Evolutionary conservation across 257 asterid species (phyloP), one percentile per base, ranked within the genome.

Genomic region (Plantago elongata): DNA sequence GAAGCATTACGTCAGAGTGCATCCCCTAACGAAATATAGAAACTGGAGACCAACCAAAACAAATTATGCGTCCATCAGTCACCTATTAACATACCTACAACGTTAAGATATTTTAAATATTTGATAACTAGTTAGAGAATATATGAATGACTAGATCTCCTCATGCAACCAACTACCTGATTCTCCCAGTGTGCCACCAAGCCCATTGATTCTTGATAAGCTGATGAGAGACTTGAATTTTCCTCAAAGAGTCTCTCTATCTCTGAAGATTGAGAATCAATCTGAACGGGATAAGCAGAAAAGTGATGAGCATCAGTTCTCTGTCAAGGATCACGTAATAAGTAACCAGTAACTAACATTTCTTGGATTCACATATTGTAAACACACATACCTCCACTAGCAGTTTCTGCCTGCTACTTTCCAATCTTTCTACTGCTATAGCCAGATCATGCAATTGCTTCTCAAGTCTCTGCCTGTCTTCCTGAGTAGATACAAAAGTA

Each of bases 401-500:
- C 69, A 92, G 96, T 76, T 89, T 92, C 59, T 86, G 97, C 70
- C 99, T 75, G 84, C 99, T 92, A 63, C 67, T 75, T 77, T 89
- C 97, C 79, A 92, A 64, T 75, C 88, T 92, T 80, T 92, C 99
- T 51, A 85, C 78, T 22, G 84, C 99, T 65, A 88, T 83, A 13
- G 96, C 98, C 98, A 91, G 83, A 64, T 88, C 98, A 73, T 89
- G 94, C 80, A 92, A 75, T 75, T 89, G 94, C 80, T 85, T 82
- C 83, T 92, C 97, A 61, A 89, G 92, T 68, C 83, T 92, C 77
- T 83, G 94, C 71, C 78, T 84, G 75, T 89, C 95, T 62, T 84
- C 96, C 99, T 92, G 78, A 30, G 51, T 69, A 77, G 55, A 67
- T 49, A 56, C 29, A 10, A 51, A 43, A 4, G 61, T 45, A 29